Evolutionary conservation across 805 yeast species (phyloP), one percentile per base, ranked within the genome.

Genomic region (Alloascoidea hylecoeti): DNA sequence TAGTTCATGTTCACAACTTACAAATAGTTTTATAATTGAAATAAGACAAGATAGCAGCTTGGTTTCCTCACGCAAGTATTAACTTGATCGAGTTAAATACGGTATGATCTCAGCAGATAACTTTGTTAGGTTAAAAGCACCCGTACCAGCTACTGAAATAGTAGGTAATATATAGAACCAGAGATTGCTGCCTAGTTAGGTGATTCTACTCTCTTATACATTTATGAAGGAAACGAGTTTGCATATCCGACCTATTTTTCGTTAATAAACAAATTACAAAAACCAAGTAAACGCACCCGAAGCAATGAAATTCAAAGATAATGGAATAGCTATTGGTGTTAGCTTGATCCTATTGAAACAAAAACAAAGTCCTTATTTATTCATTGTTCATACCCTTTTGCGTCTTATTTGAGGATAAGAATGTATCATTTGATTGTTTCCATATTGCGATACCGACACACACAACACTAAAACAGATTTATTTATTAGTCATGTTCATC

Each of bases 231-330:
- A 37, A 18, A 17, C 15, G 16, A 17, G 16, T 6, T 14, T 16
- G 14, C 17, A 17, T 32, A 15, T 4, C 39, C 23, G 16, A 15
- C 16, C 19, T 35, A 17, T 19, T 38, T 15, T 33, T 17, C 17
- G 14, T 34, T 30, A 14, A 16, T n/a, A 12, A 13, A 15, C 27
- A 6, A 14, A n/a, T 18, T 36, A 18, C 14, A 17, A 15, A 39
- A n/a, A 9, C n/a, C 9, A 23, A 38, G 33, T 27, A 14, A 53
- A 78, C 82, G 62, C 65, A 71, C 94, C 94, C 46, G 94, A 77
- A 37, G 96, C 96, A 39, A 88, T 74, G 53, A 88, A 88, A 55
- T 88, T 88, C 42, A 88, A 64, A 2, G 95, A 81, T 47, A 88
- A 61, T 1, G 95, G 95, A 13, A 84, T 33, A 23, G 60, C 59